Conservation (phyloP, 306 rosid genomes). For the Citrullus colocynthis region DNA sequence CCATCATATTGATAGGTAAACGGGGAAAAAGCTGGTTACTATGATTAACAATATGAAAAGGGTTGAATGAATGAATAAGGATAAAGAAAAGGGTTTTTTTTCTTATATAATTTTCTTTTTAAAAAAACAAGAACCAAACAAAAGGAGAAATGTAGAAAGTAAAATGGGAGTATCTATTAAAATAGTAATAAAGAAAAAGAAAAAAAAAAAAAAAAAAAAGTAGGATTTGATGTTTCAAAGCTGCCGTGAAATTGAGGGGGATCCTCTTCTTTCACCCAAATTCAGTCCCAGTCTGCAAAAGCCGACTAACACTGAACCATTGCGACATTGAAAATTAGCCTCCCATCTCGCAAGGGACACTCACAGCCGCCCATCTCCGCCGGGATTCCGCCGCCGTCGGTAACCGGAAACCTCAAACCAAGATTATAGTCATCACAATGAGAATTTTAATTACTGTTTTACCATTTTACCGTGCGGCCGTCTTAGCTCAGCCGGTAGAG, state of each 20-base stretch:
- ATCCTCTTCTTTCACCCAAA: slow-evolving; percentile 3
- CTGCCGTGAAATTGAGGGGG: slow-evolving; percentile 8
- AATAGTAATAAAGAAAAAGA: not conserved
- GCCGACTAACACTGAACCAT: slow-evolving; percentile 1
- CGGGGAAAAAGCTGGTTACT: not conserved
- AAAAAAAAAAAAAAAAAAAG: not conserved
- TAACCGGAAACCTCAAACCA: too few relatives aligned
- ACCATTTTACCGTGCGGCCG: not conserved
- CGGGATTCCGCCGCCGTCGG: not conserved
- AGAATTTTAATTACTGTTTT: not conserved
- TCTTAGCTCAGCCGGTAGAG: slow-evolving; percentile 9
- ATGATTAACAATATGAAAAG: not conserved
- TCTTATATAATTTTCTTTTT: too few relatives aligned
- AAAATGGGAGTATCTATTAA: not conserved
- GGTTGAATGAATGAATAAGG: too few relatives aligned
- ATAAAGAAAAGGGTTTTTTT: too few relatives aligned
- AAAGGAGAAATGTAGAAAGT: not conserved
- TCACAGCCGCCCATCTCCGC: not conserved
- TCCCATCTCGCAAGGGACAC: not conserved
- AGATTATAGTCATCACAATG: too few relatives aligned
- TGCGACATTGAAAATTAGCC: not conserved
- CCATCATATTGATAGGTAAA: not conserved
- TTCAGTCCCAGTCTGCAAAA: not conserved
- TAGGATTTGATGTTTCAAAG: slow-evolving; percentile 1
- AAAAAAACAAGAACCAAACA: not conserved